These are phyloP conservation scores for Cunninghamia lanceolata DNA, from an alignment of 75 land plant genomes.

Conservation along the genomic window DNA sequence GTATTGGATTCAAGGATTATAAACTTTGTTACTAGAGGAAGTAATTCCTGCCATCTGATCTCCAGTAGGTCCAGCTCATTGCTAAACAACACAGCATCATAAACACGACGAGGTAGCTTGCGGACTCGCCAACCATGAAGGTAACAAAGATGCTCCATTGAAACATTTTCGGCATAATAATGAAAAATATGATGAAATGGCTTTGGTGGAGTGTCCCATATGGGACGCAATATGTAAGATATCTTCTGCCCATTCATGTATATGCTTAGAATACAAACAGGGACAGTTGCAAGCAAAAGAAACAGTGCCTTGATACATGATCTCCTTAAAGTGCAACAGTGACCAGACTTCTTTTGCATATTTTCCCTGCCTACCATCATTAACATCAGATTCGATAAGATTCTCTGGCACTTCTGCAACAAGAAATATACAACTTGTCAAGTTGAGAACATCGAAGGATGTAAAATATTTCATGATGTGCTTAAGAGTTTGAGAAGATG, in stretches of 20 bases:
- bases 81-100: constrained; percentile 86
- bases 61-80: constrained; percentile 90
- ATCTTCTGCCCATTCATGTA: constrained; percentile 30
- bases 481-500: not conserved
- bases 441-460: not conserved
- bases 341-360: not conserved
- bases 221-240: constrained; percentile 69
- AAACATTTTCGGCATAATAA: constrained; percentile 61
- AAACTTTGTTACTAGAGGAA: constrained; percentile 66
- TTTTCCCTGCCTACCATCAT: not conserved
- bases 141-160: constrained; percentile 58
- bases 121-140: constrained; percentile 74
- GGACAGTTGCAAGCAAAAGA: not conserved
- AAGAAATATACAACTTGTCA: not conserved
- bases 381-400: constrained; percentile 2
- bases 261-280: constrained; percentile 12
- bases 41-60: constrained; percentile 61
- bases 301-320: not conserved
- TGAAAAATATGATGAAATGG: constrained; percentile 61
- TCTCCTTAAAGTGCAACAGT: constrained; percentile 1
- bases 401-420: not conserved
- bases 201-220: constrained; percentile 82
- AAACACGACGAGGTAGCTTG: constrained; percentile 74
- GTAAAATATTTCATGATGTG: not conserved
- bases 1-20: constrained; percentile 76